phyloP scores from a whole-genome alignment of 129 eudicot species.

The Saposhnikovia divaricata region DNA sequence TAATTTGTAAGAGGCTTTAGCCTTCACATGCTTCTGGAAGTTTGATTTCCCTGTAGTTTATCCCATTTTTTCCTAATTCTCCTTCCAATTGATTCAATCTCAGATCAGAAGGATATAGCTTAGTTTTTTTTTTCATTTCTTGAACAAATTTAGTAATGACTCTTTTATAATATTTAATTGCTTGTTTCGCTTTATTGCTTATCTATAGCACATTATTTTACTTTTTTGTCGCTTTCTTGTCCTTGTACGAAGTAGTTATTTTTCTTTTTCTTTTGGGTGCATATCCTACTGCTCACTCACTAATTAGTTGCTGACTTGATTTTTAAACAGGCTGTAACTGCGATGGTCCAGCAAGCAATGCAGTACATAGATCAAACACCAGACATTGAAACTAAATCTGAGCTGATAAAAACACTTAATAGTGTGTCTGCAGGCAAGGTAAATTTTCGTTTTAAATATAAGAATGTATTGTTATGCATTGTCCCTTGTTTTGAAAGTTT shows the following conservation, averaged over 20 bases:
- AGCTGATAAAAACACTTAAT: too few relatives aligned
- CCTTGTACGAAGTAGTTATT: neutral
- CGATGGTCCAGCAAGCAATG: conserved; percentile 98
- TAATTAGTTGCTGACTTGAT: conserved; percentile 1
- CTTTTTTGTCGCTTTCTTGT: neutral
- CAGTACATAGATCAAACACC: conserved; percentile 71
- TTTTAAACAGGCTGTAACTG: conserved; percentile 57
- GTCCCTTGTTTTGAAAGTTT: too few relatives aligned
- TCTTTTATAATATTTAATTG: neutral
- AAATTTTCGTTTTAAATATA: too few relatives aligned
- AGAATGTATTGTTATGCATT: too few relatives aligned
- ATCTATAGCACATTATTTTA: neutral
- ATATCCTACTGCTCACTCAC: neutral
- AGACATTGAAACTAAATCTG: too few relatives aligned
- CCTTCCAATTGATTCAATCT: too few relatives aligned
- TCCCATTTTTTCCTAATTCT: neutral
- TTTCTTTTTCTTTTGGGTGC: neutral
- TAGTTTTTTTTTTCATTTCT: too few relatives aligned
- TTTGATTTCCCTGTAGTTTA: neutral
- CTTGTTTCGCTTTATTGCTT: neutral
- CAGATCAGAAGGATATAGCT: neutral
- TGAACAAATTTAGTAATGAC: neutral
- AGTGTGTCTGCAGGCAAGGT: too few relatives aligned
- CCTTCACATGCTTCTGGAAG: neutral
- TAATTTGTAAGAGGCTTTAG: too few relatives aligned